Base-by-base conservation (phyloP, 208 protist species). In the Trypanosoma brucei region DNA sequence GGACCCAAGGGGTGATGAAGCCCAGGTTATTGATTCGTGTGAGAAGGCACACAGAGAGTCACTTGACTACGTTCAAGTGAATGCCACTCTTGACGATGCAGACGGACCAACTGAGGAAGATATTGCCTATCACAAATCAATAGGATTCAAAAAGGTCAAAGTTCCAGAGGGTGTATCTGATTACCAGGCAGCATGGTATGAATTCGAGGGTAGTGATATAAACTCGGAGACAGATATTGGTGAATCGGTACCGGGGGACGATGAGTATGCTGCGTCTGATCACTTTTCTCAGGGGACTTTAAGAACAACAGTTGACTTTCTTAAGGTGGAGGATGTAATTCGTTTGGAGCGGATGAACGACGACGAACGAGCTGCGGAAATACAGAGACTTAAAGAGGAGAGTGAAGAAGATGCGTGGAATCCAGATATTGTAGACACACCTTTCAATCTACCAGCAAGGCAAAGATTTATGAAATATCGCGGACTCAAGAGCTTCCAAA, bases 401-500 rank as follows among this genome's bases (percentile, higher is more conserved):
- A 91, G 83, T 65, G 85, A 92, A 62, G 79, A 91, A 50, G 84
- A 95, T 55, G 77, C 83, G 11, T 92, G 85, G 84, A 91, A 91
- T 59, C 76, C 82, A 4, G 88, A 95, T 62, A 84, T 92, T 75
- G 83, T 95, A 3, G 83, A 92, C 62, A 95, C 88, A 11, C 88
- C 88, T 37, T 59, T 91, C 1, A 91, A 92, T 62, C 70, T 92
- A 35, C 77, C 88, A n/a, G 88, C 88, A 9, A 80, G 85, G 51
- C 81, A 95, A 66, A 82, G 88, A 31, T 95, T 95, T 78, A 78
- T 81, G 11, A 92, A 92, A 72, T 95, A 95, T 52, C 76, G 88
- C 30, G 88, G 84, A 2, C 72, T 95, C 55, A 95, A 91, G 62
- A 95, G 88, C 54, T 95, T 95, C 66, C 70, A 80, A 59, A 89